A percentile compares a stretch with the other conserved stretches of the same genome.
phyloP scores from a whole-genome alignment of 1,284 basidiomycete genomes.

The Irpex sp. region DNA sequence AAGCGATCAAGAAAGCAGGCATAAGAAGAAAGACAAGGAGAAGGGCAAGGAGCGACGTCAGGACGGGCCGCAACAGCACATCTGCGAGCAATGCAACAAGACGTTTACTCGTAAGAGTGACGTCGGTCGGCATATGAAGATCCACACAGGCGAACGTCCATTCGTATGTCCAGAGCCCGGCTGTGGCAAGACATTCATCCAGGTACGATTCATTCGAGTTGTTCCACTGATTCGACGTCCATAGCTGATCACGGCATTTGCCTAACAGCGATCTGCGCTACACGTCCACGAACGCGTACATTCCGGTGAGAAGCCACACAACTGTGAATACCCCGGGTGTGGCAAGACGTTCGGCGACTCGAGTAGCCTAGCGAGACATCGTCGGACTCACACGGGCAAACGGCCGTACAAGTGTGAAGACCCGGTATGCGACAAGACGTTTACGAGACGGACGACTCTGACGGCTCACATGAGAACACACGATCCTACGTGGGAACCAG shows the following conservation, averaged over 20 bases:
- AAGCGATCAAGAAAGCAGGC: conserved; percentile 17
- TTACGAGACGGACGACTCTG: conserved; percentile 76
- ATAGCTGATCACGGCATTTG: conserved; percentile 3
- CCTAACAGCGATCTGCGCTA: conserved; percentile 70
- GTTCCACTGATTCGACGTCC: neutral
- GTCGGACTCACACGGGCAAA: conserved; percentile 83
- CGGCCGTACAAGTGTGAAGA: conserved; percentile 80
- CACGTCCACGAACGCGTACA: conserved; percentile 86
- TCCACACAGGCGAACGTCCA: conserved; percentile 87
- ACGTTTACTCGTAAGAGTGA: conserved; percentile 76
- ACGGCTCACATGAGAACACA: conserved; percentile 82
- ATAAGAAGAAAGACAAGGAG: conserved; percentile 22
- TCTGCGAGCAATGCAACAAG: conserved; percentile 70
- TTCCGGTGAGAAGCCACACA: conserved; percentile 87
- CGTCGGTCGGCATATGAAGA: conserved; percentile 75
- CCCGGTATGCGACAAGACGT: conserved; percentile 78
- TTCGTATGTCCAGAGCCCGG: conserved; percentile 67
- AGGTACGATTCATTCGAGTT: conserved; percentile 43
- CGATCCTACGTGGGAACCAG: conserved; percentile 76
- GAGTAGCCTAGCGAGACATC: conserved; percentile 83
- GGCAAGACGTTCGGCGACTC: conserved; percentile 85
- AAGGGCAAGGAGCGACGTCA: conserved; percentile 21
- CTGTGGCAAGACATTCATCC: conserved; percentile 84
- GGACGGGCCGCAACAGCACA: conserved; percentile 29
- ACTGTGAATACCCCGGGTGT: conserved; percentile 83